Conservation (phyloP, 352 stramenopile genomes). For the Globisporangium okanoganense region DNA sequence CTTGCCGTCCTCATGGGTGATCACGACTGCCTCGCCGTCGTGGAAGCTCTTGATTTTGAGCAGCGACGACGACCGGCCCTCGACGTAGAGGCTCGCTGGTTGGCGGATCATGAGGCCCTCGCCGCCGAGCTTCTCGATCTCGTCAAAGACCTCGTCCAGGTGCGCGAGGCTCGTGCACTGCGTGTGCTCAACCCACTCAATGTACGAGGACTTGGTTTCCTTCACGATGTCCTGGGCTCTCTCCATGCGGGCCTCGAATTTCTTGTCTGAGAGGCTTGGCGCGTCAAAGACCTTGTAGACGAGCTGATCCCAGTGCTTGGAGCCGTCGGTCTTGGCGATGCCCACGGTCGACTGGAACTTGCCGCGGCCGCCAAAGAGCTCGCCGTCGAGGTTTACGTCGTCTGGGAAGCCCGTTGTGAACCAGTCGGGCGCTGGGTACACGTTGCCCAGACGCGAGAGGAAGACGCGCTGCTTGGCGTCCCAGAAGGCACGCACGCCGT, state of each 20-base stretch:
- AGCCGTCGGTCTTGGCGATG: conserved; percentile 53
- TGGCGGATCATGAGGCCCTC: conserved; percentile 76
- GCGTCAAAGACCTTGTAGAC: conserved; percentile 75
- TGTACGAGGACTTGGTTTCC: conserved; percentile 28
- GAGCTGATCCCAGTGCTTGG: conserved; percentile 48
- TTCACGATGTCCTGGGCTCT: conserved; percentile 26
- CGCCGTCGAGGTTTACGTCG: conserved; percentile 63
- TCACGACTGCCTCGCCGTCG: conserved; percentile 59
- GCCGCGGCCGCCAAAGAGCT: conserved; percentile 61
- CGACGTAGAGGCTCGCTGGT: conserved; percentile 43
- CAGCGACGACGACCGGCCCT: conserved; percentile 47
- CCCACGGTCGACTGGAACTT: conserved; percentile 67
- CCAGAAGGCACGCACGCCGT: conserved; percentile 69
- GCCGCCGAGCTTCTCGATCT: conserved; percentile 53
- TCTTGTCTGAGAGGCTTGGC: conserved; percentile 34
- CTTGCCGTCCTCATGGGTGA: conserved; percentile 64
- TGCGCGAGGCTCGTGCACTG: conserved; percentile 42
- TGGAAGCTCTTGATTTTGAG: conserved; percentile 82
- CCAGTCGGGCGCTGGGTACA: conserved; percentile 57
- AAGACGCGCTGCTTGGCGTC: conserved; percentile 47
- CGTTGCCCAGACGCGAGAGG: conserved; percentile 57
- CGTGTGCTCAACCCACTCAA: conserved; percentile 65
- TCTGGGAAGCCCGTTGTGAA: conserved; percentile 52
- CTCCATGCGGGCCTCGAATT: conserved; percentile 58
- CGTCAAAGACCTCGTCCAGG: conserved; percentile 47